phyloP scores from a whole-genome alignment of 441 rosid genomes.

The Metrosideros polymorpha region DNA sequence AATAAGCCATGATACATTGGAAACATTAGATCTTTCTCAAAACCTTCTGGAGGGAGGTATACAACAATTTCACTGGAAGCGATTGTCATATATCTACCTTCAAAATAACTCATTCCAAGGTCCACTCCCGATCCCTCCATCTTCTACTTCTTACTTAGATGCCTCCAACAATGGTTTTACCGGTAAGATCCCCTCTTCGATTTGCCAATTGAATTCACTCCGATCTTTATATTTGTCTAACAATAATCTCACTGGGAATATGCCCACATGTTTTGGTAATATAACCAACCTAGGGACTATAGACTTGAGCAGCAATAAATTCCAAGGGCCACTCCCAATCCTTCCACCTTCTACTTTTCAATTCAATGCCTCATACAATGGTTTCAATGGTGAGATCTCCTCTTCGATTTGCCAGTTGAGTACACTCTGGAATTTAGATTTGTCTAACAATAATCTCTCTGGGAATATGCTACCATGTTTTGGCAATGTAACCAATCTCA shows the following conservation, averaged over 20 bases:
- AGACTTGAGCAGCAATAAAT: too few relatives aligned
- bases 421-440: fast-evolving
- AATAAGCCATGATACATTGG: not conserved
- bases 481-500: not conserved
- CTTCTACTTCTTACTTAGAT: not conserved
- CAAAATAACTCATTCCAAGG: fast-evolving
- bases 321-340: too few relatives aligned
- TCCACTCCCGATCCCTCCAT: not conserved
- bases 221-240: not conserved
- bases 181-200: not conserved
- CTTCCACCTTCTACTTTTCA: not conserved
- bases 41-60: not conserved
- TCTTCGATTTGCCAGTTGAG: not conserved
- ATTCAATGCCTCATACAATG: fast-evolving
- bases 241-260: not conserved
- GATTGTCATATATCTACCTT: fast-evolving
- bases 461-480: not conserved
- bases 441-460: not conserved
- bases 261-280: not conserved
- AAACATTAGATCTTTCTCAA: not conserved
- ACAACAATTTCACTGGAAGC: not conserved
- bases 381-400: not conserved
- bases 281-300: not conserved
- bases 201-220: not conserved
- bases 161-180: not conserved